These are phyloP conservation scores for Loxodes magnus DNA, from an alignment of 73 alveolate genomes.

Conservation along the genomic window DNA sequence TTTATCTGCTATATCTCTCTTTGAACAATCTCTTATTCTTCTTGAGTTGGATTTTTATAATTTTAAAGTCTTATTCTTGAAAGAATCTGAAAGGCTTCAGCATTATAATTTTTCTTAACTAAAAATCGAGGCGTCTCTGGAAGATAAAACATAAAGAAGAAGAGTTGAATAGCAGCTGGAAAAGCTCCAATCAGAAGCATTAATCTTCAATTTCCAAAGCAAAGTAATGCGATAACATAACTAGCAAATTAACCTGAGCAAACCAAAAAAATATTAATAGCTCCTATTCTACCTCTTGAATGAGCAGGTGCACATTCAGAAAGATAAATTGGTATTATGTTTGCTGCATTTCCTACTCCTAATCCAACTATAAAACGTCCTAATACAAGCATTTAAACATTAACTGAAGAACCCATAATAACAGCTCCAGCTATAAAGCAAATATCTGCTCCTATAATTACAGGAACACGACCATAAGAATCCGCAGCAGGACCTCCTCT, in stretches of 20 bases:
- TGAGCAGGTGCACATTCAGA: not conserved
- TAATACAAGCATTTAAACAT: not conserved
- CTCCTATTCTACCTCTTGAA: not conserved
- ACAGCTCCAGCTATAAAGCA: not conserved
- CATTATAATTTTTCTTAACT: no score
- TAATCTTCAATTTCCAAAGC: not conserved
- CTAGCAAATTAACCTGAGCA: not conserved
- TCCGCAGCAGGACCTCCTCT: not conserved
- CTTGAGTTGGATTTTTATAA: not conserved
- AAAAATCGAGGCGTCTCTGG: not conserved
- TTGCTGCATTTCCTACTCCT: conserved; percentile 1
- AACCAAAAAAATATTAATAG: not conserved
- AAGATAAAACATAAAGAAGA: not conserved
- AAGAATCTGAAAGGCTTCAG: not conserved
- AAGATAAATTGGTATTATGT: not conserved
- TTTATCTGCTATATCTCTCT: not conserved
- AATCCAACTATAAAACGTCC: not conserved
- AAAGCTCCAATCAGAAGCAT: not conserved
- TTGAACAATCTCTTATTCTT: not conserved
- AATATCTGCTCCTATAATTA: not conserved
- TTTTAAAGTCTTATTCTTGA: not conserved
- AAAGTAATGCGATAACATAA: not conserved
- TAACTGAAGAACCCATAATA: not conserved
- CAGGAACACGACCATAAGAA: not conserved
- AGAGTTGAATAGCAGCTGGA: not conserved